Percentiles rank a stretch among this genome's conserved stretches.
phyloP scores from a whole-genome alignment of 2,329 filamentous ascomycete species.

The Pseudogymnoascus sp. region DNA sequence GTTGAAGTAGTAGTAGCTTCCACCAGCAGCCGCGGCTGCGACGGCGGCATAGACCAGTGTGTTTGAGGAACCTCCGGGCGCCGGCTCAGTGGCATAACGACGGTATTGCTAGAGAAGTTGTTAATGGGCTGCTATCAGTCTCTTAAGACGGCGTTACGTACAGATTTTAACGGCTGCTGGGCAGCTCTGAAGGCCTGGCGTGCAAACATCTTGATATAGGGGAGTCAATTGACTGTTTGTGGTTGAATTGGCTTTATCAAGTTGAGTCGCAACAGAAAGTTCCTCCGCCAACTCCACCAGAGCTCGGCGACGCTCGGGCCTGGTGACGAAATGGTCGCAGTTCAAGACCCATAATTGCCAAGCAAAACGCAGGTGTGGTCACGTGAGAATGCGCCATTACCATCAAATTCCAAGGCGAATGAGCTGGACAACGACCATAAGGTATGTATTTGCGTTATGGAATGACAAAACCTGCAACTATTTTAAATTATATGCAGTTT shows the following conservation, averaged over 20 bases:
- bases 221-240: constrained; percentile 9
- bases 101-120: constrained; percentile 46
- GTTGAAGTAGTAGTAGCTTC: constrained; percentile 47
- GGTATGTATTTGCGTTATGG: background rate
- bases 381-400: background rate
- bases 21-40: constrained; percentile 50
- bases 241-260: background rate
- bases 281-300: background rate
- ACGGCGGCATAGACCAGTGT: constrained; percentile 52
- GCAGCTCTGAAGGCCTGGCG: constrained; percentile 55
- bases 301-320: constrained; percentile 7
- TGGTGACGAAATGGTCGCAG: background rate
- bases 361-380: background rate
- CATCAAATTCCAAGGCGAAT: background rate
- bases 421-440: background rate
- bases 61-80: constrained; percentile 43
- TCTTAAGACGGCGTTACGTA: constrained; percentile 33
- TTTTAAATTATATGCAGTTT: background rate
- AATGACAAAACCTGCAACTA: background rate
- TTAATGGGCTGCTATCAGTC: constrained; percentile 12
- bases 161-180: constrained; percentile 53
- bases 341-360: background rate
- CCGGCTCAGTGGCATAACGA: constrained; percentile 61
- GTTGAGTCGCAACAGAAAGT: background rate
- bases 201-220: constrained; percentile 51